Conservation (phyloP, 257 asterid species). For the Nicotiana tabacum region DNA sequence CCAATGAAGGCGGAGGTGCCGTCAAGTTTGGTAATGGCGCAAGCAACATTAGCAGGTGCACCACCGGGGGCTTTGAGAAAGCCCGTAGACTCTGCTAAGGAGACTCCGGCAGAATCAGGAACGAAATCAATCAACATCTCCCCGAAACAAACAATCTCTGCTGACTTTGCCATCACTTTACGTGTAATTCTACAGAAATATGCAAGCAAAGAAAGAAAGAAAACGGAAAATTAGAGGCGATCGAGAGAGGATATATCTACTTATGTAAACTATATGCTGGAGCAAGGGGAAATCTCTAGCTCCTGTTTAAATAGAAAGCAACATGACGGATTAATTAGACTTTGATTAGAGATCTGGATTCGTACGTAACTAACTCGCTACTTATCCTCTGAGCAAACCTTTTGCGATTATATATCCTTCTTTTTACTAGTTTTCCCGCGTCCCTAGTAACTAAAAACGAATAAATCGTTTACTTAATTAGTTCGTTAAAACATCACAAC, state of each 20-base stretch:
- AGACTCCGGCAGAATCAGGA: slow-evolving; percentile 33
- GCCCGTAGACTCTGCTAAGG: slow-evolving; percentile 33
- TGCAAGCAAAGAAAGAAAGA: not conserved
- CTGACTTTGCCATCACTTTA: slow-evolving; percentile 8
- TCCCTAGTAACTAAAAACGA: not conserved
- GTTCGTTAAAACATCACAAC: not conserved
- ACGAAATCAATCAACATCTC: slow-evolving; percentile 42
- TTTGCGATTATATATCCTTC: not conserved
- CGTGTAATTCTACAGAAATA: not conserved
- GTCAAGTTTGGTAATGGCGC: slow-evolving; percentile 36
- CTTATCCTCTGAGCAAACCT: not conserved
- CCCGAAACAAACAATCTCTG: slow-evolving; percentile 30
- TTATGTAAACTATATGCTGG: not conserved
- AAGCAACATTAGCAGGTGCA: slow-evolving; percentile 46
- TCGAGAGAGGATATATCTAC: not conserved
- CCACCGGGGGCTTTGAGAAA: slow-evolving; percentile 45
- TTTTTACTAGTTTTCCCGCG: not conserved
- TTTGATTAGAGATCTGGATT: not conserved
- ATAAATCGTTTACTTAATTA: not conserved
- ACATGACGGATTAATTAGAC: not conserved
- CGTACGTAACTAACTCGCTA: not conserved
- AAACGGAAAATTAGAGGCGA: not conserved
- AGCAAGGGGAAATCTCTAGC: not conserved
- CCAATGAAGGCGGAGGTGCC: slow-evolving; percentile 36
- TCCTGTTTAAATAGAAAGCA: not conserved